Base-by-base conservation (phyloP, 768 basidiomycete genomes). In the Russula lepida region DNA sequence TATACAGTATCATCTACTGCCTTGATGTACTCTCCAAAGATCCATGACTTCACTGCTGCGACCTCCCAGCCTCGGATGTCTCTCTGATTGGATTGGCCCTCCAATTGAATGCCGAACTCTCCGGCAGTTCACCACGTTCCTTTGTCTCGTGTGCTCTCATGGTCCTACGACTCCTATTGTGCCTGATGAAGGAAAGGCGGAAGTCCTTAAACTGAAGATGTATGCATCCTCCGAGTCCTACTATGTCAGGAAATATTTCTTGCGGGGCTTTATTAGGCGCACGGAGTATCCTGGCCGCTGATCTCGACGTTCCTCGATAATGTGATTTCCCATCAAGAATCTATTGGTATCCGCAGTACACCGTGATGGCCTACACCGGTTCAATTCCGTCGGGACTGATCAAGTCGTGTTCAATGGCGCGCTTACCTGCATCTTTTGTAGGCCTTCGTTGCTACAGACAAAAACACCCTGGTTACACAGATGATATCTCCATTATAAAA, bases 291-390 rank as follows among this genome's bases (percentile, higher is more conserved):
- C 53, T 37, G 48, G 30, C 58, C 69, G 69, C 62, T 68, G 66
- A 63, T 69, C 67, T 70, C 65, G 59, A 60, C 62, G 59, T 60
- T 60, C 62, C 27, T 66, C 62, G 57, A 37, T 15, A 15, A 15
- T 39, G 49, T 19, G 23, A 25, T 43, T 59, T 48, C 30, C 56
- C 50, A 57, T 62, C 41, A 51, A 37, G 41, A 48, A 41, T 33
- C 39, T 62, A 56, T 28, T 43, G 43, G 30, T 52, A 62, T 37
- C 39, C 15, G 35, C 28, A 43, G 21, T 17, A 37, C 35, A n/a
- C n/a, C n/a, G n/a, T n/a, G 19, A 13, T 41, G 15, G 30, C 6
- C 30, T 2, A 12, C 28, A 13, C 46, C 19, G 50, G 35, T 30
- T 19, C 13, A 58, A 28, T 54, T 53, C 19, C 28, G 51, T 30